Evolutionary conservation across 345 rosid genomes (phyloP).

Genomic region (Nephelium lappaceum): DNA sequence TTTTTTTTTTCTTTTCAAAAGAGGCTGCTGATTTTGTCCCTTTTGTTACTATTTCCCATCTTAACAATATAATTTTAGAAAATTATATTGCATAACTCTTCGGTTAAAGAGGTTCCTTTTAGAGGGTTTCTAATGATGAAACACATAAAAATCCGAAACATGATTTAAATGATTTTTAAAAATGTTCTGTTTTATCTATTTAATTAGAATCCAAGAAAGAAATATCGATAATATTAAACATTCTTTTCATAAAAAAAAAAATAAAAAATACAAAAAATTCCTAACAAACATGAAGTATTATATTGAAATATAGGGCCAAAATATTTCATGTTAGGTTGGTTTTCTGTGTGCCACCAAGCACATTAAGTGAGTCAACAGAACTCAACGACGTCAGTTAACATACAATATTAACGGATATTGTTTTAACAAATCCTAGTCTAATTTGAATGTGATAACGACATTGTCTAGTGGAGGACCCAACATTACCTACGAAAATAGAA

Average conservation of each 20-base stretch:
- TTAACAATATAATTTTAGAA: neutral
- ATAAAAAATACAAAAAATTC: no score
- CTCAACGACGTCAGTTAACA: neutral
- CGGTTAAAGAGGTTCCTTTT: no score
- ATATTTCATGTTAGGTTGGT: neutral
- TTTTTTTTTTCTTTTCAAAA: no score
- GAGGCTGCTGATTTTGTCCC: no score
- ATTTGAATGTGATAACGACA: neutral
- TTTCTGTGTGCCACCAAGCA: neutral
- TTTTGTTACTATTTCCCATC: no score
- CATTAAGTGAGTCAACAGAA: neutral
- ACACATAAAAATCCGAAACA: neutral
- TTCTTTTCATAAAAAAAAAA: neutral
- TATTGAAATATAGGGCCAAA: neutral
- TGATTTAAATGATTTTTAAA: neutral
- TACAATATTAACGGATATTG: neutral
- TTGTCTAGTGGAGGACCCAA: constrained; percentile 5
- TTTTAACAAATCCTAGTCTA: neutral
- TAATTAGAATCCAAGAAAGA: neutral
- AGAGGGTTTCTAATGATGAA: neutral
- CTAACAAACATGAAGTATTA: neutral
- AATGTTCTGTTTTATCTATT: no score
- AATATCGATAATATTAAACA: neutral
- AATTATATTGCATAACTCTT: no score
- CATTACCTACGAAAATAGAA: neutral